phyloP scores from a whole-genome alignment of 2,329 filamentous ascomycete genomes.

The Colletotrichum siamense region DNA sequence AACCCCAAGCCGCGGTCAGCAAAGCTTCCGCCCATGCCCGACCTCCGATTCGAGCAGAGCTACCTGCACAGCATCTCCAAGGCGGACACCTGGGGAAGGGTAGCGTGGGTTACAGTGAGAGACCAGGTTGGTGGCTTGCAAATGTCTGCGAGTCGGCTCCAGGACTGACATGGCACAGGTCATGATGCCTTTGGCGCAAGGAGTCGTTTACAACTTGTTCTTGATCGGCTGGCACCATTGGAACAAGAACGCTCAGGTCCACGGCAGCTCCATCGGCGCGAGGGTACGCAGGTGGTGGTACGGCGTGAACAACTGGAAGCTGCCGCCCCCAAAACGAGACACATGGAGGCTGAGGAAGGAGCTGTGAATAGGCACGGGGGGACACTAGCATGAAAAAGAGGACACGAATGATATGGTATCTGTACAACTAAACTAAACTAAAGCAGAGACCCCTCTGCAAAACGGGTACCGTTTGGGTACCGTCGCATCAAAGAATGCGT shows the following conservation, averaged over 20 bases:
- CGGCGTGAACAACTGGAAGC: constrained; percentile 86
- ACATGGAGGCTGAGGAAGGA: constrained; percentile 19
- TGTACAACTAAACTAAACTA: constrained; percentile 17
- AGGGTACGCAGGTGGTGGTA: constrained; percentile 92
- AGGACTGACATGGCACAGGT: constrained; percentile 55
- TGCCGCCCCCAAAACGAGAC: constrained; percentile 51
- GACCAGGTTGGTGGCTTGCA: constrained; percentile 73
- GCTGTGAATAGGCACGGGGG: not conserved
- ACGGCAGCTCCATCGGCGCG: constrained; percentile 78
- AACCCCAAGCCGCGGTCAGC: constrained; percentile 53
- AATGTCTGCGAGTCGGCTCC: not conserved
- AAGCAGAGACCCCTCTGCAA: constrained; percentile 15
- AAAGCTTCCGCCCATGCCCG: constrained; percentile 72
- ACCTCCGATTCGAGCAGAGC: constrained; percentile 97
- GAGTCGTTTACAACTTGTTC: constrained; percentile 84
- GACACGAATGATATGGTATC: constrained; percentile 12
- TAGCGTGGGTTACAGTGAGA: constrained; percentile 82
- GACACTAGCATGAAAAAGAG: not conserved
- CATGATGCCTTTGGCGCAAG: constrained; percentile 86
- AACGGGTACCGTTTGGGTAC: not conserved
- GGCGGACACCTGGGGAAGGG: constrained; percentile 79
- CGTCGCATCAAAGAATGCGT: constrained; percentile 1
- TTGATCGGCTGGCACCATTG: constrained; percentile 89
- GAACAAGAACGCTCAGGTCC: constrained; percentile 80
- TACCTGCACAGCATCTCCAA: constrained; percentile 88